These are phyloP conservation scores for Isabelozyma pseudorhagii DNA, from an alignment of 805 yeast genomes.

Conservation along the genomic window DNA sequence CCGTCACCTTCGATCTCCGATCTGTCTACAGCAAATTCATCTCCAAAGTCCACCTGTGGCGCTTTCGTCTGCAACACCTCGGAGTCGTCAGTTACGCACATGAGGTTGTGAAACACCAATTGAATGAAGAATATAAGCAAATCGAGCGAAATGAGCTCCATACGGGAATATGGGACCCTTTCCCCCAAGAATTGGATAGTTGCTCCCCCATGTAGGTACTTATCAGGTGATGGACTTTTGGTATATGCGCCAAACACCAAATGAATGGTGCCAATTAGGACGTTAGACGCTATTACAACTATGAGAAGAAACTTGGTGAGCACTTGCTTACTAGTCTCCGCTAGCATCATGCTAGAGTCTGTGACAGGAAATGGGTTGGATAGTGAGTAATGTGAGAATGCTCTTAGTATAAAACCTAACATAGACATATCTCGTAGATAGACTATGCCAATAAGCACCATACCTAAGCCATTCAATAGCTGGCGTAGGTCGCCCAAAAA, in stretches of 20 bases:
- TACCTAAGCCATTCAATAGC: constrained; percentile 32
- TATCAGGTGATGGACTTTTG: constrained; percentile 10
- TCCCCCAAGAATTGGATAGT: constrained; percentile 41
- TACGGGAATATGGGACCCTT: constrained; percentile 19
- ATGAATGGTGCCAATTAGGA: constrained; percentile 22
- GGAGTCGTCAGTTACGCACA: constrained; percentile 30
- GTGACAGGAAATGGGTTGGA: constrained; percentile 26
- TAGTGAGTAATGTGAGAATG: constrained; percentile 23
- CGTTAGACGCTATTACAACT: constrained; percentile 19
- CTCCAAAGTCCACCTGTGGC: neutral
- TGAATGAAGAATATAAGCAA: constrained; percentile 22
- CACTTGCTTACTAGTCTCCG: constrained; percentile 26
- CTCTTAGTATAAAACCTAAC: constrained; percentile 23
- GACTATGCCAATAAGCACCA: constrained; percentile 29
- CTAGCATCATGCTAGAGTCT: constrained; percentile 4
- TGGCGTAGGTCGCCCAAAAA: constrained; percentile 35
- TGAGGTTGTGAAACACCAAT: constrained; percentile 27
- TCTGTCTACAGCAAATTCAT: constrained; percentile 10
- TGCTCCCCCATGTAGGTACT: constrained; percentile 29
- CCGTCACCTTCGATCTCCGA: constrained; percentile 30
- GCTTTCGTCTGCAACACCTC: constrained; percentile 16
- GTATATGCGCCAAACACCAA: constrained; percentile 23
- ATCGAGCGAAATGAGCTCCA: constrained; percentile 27
- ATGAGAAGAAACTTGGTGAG: constrained; percentile 24
- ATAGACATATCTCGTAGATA: constrained; percentile 43